Conservation (phyloP, 192 early-diverging fungal genomes). For the Rhizophagus clarus region DNA sequence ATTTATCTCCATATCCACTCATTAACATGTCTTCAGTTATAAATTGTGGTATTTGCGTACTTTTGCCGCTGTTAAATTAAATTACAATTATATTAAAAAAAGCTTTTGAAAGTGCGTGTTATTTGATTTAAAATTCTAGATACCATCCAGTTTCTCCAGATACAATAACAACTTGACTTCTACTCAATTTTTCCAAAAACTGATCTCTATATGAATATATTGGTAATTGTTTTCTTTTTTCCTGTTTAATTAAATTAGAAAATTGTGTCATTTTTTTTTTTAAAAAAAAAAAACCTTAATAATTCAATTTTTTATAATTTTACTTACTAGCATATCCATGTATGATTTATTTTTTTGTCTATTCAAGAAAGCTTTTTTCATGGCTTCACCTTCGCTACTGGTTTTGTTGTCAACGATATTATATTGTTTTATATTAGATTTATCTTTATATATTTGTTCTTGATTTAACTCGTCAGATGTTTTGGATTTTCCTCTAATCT, state of each 20-base stretch:
- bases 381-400: not conserved
- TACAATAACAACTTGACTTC: slow-evolving; percentile 67
- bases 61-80: slow-evolving; percentile 53
- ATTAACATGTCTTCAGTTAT: slow-evolving; percentile 61
- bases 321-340: not conserved
- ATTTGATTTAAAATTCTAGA: not conserved
- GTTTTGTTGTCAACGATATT: not conserved
- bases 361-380: not conserved
- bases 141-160: slow-evolving; percentile 77
- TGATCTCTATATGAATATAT: slow-evolving; percentile 59
- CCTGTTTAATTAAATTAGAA: not conserved
- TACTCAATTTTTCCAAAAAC: slow-evolving; percentile 50
- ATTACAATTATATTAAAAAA: not conserved
- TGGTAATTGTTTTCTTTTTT: slow-evolving; percentile 61
- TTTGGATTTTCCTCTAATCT: not conserved
- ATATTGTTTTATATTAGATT: not conserved
- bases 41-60: slow-evolving; percentile 83
- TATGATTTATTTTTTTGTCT: not conserved
- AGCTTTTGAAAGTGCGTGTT: not conserved
- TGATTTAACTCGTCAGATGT: not conserved
- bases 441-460: not conserved
- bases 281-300: not conserved
- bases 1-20: slow-evolving; percentile 39
- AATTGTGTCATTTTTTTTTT: not conserved
- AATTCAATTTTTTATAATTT: not conserved